A percentile compares a stretch with the other conserved stretches of the same genome.
Conservation (phyloP, 1,139 yeast genomes). For the Pneumocystis carinii region DNA sequence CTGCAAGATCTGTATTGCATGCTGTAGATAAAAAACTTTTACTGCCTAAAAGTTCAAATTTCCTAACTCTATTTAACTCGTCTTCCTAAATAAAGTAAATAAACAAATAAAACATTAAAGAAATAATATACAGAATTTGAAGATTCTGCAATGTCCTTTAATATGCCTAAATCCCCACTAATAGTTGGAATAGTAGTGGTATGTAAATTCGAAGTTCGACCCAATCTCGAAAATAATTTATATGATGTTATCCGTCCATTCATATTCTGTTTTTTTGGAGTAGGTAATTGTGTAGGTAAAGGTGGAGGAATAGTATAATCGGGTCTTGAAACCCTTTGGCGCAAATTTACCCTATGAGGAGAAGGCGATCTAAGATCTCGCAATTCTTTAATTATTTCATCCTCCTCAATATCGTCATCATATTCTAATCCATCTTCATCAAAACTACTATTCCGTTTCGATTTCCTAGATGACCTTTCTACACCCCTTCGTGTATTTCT, state of each 20-base stretch:
- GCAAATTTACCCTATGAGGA: background rate
- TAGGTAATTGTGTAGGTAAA: background rate
- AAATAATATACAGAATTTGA: background rate
- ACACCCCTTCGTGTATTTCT: background rate
- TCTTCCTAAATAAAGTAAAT: background rate
- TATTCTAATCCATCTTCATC: background rate
- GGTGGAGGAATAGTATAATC: slow-evolving; percentile 11
- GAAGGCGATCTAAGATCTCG: background rate
- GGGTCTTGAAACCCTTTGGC: slow-evolving; percentile 7
- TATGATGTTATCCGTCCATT: background rate
- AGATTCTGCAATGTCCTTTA: background rate
- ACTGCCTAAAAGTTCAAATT: background rate
- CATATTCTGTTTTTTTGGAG: background rate
- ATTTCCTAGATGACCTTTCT: background rate
- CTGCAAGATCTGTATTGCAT: background rate
- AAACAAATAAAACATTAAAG: background rate
- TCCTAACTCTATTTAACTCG: background rate
- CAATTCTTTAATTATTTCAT: background rate
- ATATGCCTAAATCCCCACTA: background rate
- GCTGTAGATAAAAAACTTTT: background rate
- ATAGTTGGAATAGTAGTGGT: background rate
- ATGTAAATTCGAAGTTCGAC: background rate
- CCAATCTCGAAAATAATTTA: background rate
- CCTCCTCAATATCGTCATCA: background rate
- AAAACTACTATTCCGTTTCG: background rate